Conservation (phyloP, 2,329 filamentous ascomycete genomes). For the Fusarium tricinctum region DNA sequence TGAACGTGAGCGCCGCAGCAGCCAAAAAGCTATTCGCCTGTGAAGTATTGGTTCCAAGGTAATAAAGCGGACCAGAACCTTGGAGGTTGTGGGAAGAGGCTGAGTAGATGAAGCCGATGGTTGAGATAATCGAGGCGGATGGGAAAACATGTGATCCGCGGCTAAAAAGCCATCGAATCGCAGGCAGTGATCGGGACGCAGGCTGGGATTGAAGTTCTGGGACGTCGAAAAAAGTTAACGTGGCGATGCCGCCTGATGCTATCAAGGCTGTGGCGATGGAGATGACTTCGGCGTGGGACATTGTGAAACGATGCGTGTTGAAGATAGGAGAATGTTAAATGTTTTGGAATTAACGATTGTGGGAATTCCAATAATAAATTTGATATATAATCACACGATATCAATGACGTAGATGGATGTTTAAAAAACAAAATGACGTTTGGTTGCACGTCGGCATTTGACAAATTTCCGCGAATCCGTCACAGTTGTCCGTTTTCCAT, state of each 20-base stretch:
- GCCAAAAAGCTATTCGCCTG: not conserved
- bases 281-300: not conserved
- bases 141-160: conserved; percentile 11
- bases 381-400: rapidly evolving
- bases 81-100: not conserved
- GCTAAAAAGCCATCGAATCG: not conserved
- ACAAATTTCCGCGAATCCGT: not conserved
- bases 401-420: conserved; percentile 13
- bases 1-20: conserved; percentile 2
- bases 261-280: conserved; percentile 11
- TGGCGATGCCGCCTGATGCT: conserved; percentile 16
- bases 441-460: conserved; percentile 1
- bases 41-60: not conserved
- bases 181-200: not conserved
- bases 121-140: not conserved
- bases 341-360: not conserved
- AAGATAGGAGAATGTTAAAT: no score
- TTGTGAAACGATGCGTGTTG: no score
- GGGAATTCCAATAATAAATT: not conserved
- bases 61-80: rapidly evolving
- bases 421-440: conserved; percentile 10
- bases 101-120: not conserved
- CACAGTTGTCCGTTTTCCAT: not conserved
- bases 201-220: conserved; percentile 25
- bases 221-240: conserved; percentile 16